Evolutionary conservation across 2,329 filamentous ascomycete genomes (phyloP), one percentile per base, ranked within the genome.

Genomic region (Seiridium cupressi): DNA sequence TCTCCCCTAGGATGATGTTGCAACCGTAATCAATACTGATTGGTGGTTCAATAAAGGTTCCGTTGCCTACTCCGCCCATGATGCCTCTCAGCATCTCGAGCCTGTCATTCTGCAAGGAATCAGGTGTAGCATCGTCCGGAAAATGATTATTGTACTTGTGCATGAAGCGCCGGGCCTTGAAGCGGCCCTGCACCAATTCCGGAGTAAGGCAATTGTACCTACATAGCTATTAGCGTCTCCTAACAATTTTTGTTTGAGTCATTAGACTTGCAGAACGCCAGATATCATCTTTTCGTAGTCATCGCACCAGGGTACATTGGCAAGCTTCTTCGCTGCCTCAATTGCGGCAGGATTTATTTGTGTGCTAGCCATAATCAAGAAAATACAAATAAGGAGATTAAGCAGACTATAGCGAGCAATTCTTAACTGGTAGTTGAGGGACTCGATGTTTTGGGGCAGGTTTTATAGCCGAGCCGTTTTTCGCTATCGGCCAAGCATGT

Each of bases 281-380:
- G 84, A 87, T 53, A 88, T 83, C 84, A 88, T 88, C 67, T 82
- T 84, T 67, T 88, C 83, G 58, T 87, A 88, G 61, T 87, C 81
- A 6, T 87, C 84, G 61, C 82, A 81, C 76, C 81, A 84, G 0
- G 84, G 84, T 1, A 81, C 74, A 62, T 85, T 78, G 8, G 78
- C 72, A 9, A 85, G 70, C 40, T 74, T 75, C 64, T 75, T 80
- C 13, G 83, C 82, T 34, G 74, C 71, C 51, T 73, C 77, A 44
- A 85, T 75, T 49, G 74, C 73, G 35, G 72, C 71, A 0, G 68
- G 60, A 58, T 83, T 74, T 61, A 81, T 82, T 38, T 75, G 64
- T 53, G 66, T 72, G 35, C 70, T 70, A 18, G 75, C 75, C 76
- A 77, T 77, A 13, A 11, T 32, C 10, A 51, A 32, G 48, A 13